phyloP scores from a whole-genome alignment of 1,139 yeast species.

The Saccharomyces hybrid region DNA sequence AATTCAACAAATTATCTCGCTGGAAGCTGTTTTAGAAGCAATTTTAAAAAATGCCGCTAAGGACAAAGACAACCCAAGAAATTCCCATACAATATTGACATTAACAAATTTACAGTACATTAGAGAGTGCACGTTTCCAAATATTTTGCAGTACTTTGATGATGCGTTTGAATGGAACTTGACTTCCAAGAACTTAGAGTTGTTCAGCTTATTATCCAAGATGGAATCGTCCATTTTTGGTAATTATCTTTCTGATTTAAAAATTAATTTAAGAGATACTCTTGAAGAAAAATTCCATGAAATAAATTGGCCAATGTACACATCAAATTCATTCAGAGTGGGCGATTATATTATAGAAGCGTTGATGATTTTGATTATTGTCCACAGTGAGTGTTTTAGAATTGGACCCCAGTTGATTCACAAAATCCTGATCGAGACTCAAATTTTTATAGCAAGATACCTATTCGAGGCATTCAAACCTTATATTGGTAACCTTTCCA shows the following conservation, averaged over 20 bases:
- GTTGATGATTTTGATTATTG: slow-evolving; percentile 44
- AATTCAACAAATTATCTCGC: slow-evolving; percentile 43
- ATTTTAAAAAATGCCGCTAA: slow-evolving; percentile 40
- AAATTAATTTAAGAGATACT: slow-evolving; percentile 41
- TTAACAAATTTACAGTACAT: slow-evolving; percentile 48
- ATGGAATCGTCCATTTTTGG: slow-evolving; percentile 48
- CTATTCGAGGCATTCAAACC: slow-evolving; percentile 41
- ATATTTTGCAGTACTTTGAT: slow-evolving; percentile 43
- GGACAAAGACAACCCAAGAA: slow-evolving; percentile 34
- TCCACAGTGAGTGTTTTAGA: slow-evolving; percentile 45
- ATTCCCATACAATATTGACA: slow-evolving; percentile 37
- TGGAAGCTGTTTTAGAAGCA: slow-evolving; percentile 44
- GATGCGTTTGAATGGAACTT: slow-evolving; percentile 39
- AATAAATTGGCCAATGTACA: slow-evolving; percentile 40
- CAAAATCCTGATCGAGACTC: slow-evolving; percentile 40
- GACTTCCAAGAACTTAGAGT: slow-evolving; percentile 35
- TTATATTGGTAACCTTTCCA: slow-evolving; percentile 29
- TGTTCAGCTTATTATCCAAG: slow-evolving; percentile 40
- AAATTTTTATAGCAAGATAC: slow-evolving; percentile 39
- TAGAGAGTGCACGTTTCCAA: slow-evolving; percentile 40
- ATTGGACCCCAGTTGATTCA: slow-evolving; percentile 42
- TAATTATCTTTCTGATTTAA: slow-evolving; percentile 44
- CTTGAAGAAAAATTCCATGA: slow-evolving; percentile 42
- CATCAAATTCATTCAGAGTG: slow-evolving; percentile 36
- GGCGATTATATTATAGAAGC: slow-evolving; percentile 46